A percentile compares a stretch with the other conserved stretches of the same genome.
phyloP scores from a whole-genome alignment of 2,329 filamentous ascomycete species.

The Madurella fahalii region DNA sequence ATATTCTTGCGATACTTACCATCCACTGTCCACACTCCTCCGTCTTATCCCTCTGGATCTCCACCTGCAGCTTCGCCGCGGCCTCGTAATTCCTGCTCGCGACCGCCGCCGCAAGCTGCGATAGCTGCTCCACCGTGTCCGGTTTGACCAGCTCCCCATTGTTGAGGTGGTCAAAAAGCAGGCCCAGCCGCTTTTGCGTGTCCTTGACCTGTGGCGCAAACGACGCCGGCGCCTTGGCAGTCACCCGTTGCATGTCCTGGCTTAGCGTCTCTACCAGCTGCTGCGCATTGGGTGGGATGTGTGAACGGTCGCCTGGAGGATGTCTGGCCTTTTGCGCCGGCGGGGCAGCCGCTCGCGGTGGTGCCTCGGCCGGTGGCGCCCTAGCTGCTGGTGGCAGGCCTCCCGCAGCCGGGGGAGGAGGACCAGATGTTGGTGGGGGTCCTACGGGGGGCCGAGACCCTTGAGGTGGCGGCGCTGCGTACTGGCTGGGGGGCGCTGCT shows the following conservation, averaged over 20 bases:
- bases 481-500: constrained; percentile 41
- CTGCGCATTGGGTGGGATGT: constrained; percentile 75
- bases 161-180: constrained; percentile 96
- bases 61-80: constrained; percentile 65
- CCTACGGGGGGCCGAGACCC: constrained; percentile 38
- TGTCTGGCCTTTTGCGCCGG: constrained; percentile 59
- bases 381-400: constrained; percentile 36
- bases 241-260: constrained; percentile 84
- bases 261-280: constrained; percentile 77
- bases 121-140: constrained; percentile 67
- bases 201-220: constrained; percentile 89
- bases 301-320: constrained; percentile 81
- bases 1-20: constrained; percentile 52
- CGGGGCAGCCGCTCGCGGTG: constrained; percentile 40
- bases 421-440: constrained; percentile 40
- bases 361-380: constrained; percentile 28
- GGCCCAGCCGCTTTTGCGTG: constrained; percentile 84
- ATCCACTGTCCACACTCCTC: constrained; percentile 85
- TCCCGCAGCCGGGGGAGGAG: constrained; percentile 29
- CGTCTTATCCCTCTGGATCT: constrained; percentile 71
- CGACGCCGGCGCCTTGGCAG: constrained; percentile 75
- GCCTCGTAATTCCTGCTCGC: constrained; percentile 64
- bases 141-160: constrained; percentile 86
- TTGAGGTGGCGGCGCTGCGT: constrained; percentile 55
- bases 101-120: constrained; percentile 61